These are phyloP conservation scores for Rhododendron molle DNA, from an alignment of 148 eudicot genomes.

Conservation along the genomic window DNA sequence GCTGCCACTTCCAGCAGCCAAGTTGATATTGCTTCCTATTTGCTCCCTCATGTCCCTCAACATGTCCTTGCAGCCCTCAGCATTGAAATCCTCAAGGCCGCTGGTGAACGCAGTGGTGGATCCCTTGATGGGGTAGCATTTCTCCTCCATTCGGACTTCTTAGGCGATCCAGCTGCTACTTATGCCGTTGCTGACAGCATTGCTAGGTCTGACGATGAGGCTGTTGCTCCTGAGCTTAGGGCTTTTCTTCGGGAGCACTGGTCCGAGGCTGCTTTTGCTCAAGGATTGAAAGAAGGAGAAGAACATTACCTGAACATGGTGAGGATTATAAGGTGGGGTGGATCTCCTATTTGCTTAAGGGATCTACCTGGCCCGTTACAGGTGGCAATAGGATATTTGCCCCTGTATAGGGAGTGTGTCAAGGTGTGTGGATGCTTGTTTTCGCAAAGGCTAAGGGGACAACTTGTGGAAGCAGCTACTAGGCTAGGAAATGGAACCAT, in stretches of 20 bases:
- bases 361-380: slow-evolving; percentile 74
- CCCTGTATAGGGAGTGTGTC: slow-evolving; percentile 77
- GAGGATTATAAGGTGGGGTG: slow-evolving; percentile 67
- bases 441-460: slow-evolving; percentile 73
- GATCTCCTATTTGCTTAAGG: slow-evolving; percentile 53
- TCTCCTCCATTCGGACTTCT: slow-evolving; percentile 77
- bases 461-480: slow-evolving; percentile 76
- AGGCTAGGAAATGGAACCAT: slow-evolving; percentile 47
- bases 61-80: slow-evolving; percentile 95
- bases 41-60: slow-evolving; percentile 91
- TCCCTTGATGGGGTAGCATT: slow-evolving; percentile 92
- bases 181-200: slow-evolving; percentile 90
- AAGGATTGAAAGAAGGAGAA: slow-evolving; percentile 59
- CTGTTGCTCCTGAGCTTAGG: slow-evolving; percentile 69
- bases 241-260: slow-evolving; percentile 63
- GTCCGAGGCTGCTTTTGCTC: slow-evolving; percentile 70
- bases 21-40: slow-evolving; percentile 73
- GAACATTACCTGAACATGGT: slow-evolving; percentile 65
- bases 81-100: slow-evolving; percentile 93
- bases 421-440: slow-evolving; percentile 72
- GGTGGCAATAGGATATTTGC: slow-evolving; percentile 88
- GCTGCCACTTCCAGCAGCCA: slow-evolving; percentile 97
- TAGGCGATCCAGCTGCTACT: slow-evolving; percentile 74
- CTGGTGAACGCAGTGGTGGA: slow-evolving; percentile 87
- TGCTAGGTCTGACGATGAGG: slow-evolving; percentile 61